Evolutionary conservation across 1,284 basidiomycete genomes (phyloP), one percentile per base, ranked within the genome.

Genomic region (Pseudozyma sp.): DNA sequence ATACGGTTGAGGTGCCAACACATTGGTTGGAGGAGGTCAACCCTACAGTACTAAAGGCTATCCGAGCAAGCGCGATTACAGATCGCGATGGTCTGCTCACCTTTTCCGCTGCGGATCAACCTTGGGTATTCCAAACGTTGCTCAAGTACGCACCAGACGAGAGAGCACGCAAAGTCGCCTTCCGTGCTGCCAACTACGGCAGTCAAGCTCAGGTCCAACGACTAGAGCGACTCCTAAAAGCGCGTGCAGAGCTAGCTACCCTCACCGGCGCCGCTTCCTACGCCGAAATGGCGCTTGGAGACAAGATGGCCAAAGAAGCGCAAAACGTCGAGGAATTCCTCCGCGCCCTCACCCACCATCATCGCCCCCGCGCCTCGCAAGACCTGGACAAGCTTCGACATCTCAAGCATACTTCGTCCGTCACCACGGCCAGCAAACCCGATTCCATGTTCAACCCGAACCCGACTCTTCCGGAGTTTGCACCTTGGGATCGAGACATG

Each of bases 61-160:
- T 77, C n/a, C 56, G 54, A 4, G 46, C 57, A 1, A 62, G 58
- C 33, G 42, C 63, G 6, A 57, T 72, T 19, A 58, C 44, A 8
- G 64, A 55, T 31, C 40, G 46, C 19, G 60, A 66, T 19, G 62
- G 63, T 0, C 44, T 76, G 17, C 54, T 77, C 29, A 69, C 70
- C 13, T 73, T 75, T n/a, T 74, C 69, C 1, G 67, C 63, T 1
- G 52, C 68, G 1, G 67, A 75, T n/a, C 72, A 75, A 31, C 92
- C 92, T 35, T 88, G 92, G 81, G 94, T 96, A 84, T 92, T 94
- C 10, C 92, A 94, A 81, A 93, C 94, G 90, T 93, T 97, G 50
- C 91, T 92, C 88, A 92, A 91, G 39, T 92, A 92, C 65, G 70
- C 93, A 1, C 91, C 92, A 2, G 88, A 90, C 47, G 92, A 93